These are phyloP conservation scores for Hypoxylon cercidicola DNA, from an alignment of 495 filamentous ascomycete species.

Conservation along the genomic window DNA sequence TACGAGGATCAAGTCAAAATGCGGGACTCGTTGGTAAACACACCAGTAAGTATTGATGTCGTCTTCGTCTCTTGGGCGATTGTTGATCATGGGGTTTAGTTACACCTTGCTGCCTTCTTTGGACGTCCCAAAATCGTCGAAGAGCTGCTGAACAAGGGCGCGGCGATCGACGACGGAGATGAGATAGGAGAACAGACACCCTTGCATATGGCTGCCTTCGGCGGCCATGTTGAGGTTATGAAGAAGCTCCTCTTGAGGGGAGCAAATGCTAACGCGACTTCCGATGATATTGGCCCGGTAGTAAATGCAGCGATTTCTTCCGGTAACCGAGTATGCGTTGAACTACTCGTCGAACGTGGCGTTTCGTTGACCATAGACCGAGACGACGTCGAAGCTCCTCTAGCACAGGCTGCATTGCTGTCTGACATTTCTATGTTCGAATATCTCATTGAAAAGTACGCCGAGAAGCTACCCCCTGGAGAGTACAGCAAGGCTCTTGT, in stretches of 20 bases:
- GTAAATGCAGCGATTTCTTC: slow-evolving; percentile 50
- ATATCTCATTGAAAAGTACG: slow-evolving; percentile 43
- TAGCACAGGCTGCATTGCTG: slow-evolving; percentile 43
- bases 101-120: slow-evolving; percentile 50
- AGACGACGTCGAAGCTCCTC: slow-evolving; percentile 39
- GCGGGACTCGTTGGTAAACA: slow-evolving; percentile 39
- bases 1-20: slow-evolving; percentile 45
- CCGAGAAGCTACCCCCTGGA: slow-evolving; percentile 38
- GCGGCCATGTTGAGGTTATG: slow-evolving; percentile 49
- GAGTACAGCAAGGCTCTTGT: slow-evolving; percentile 47
- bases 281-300: slow-evolving; percentile 44
- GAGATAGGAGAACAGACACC: slow-evolving; percentile 45
- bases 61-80: neutral
- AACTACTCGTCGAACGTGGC: slow-evolving; percentile 47
- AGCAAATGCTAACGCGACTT: slow-evolving; percentile 46
- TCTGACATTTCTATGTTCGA: slow-evolving; percentile 50
- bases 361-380: slow-evolving; percentile 41
- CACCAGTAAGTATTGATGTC: slow-evolving; percentile 23
- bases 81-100: slow-evolving; percentile 13
- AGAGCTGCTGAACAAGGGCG: slow-evolving; percentile 45
- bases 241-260: slow-evolving; percentile 44
- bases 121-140: slow-evolving; percentile 49
- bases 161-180: slow-evolving; percentile 46
- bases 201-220: slow-evolving; percentile 50
- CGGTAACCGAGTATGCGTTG: slow-evolving; percentile 45